Evolutionary conservation across 2,329 filamentous ascomycete species (phyloP).

Genomic region (Macrophomina pseudophaseolina): DNA sequence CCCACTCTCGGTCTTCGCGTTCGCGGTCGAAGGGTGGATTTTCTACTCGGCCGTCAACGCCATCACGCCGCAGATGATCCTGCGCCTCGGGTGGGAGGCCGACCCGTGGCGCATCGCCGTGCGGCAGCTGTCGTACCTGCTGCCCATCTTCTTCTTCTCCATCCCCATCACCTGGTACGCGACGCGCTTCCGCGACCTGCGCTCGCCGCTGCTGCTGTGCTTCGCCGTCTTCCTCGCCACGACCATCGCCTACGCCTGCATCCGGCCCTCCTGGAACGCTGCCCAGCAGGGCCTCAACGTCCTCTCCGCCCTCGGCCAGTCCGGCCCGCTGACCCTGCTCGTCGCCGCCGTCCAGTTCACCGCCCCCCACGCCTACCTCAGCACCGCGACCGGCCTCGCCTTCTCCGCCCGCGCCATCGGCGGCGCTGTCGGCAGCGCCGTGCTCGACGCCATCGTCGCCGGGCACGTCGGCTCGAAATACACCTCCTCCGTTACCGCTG

Average conservation of each 20-base stretch:
- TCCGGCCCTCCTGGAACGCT: conserved; percentile 35
- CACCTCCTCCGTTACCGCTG: conserved; percentile 1
- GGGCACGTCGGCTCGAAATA: conserved; percentile 34
- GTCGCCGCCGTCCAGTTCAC: conserved; percentile 41
- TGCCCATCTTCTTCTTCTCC: conserved; percentile 34
- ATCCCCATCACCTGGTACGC: conserved; percentile 37
- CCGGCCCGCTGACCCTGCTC: conserved; percentile 39
- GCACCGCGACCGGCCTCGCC: conserved; percentile 40
- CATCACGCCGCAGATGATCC: conserved; percentile 39
- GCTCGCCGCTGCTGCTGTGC: conserved; percentile 36
- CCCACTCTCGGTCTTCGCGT: conserved; percentile 60
- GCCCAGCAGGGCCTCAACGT: conserved; percentile 37
- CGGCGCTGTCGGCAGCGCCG: conserved; percentile 39
- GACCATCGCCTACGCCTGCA: conserved; percentile 36
- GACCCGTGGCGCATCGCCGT: conserved; percentile 39
- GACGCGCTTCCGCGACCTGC: conserved; percentile 38
- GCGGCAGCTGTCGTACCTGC: conserved; percentile 37
- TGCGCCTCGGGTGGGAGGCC: conserved; percentile 40
- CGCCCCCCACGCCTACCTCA: conserved; percentile 38
- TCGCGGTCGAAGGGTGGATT: conserved; percentile 64
- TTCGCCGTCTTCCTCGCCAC: conserved; percentile 38
- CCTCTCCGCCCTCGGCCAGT: conserved; percentile 36
- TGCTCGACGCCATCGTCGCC: conserved; percentile 39
- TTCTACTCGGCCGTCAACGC: conserved; percentile 49
- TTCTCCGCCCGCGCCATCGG: conserved; percentile 42